phyloP scores from a whole-genome alignment of 169 alveolate genomes.

The Cryptosporidium canis region DNA sequence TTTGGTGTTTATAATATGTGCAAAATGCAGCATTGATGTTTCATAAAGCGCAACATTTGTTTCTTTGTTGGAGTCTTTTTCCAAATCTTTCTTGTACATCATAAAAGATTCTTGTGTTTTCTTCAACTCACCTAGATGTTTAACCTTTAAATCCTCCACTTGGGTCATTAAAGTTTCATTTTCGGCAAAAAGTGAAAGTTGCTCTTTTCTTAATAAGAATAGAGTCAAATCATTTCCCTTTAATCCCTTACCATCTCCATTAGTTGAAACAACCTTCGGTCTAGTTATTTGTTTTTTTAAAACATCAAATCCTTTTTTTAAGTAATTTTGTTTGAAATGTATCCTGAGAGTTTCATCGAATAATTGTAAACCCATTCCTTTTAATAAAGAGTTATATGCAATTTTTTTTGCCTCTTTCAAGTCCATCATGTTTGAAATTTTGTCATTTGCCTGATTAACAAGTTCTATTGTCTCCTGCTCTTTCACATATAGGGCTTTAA shows the following conservation, averaged over 20 bases:
- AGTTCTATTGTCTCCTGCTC: constrained; percentile 67
- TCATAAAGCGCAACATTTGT: constrained; percentile 50
- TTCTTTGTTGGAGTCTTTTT: background rate
- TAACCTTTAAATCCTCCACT: constrained; percentile 41
- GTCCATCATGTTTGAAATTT: constrained; percentile 49
- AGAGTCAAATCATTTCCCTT: constrained; percentile 28
- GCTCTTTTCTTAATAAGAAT: constrained; percentile 56
- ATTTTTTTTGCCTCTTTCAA: constrained; percentile 68
- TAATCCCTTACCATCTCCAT: constrained; percentile 31
- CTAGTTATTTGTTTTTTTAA: constrained; percentile 30
- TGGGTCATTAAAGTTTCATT: constrained; percentile 41
- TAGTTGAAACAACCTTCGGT: constrained; percentile 3
- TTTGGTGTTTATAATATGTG: constrained; percentile 24
- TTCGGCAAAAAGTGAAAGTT: constrained; percentile 59
- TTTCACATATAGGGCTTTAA: constrained; percentile 38
- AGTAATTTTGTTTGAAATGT: constrained; percentile 11
- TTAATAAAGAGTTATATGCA: constrained; percentile 49
- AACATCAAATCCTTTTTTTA: constrained; percentile 39
- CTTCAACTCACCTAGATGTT: constrained; percentile 55
- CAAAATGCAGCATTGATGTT: constrained; percentile 29
- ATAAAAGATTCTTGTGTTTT: constrained; percentile 69
- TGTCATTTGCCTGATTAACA: constrained; percentile 57
- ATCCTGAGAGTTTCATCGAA: constrained; percentile 42
- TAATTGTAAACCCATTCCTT: constrained; percentile 51
- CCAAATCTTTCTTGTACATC: constrained; percentile 50